Conservation (phyloP, 129 eudicot genomes). For the Dittrichia graveolens region DNA sequence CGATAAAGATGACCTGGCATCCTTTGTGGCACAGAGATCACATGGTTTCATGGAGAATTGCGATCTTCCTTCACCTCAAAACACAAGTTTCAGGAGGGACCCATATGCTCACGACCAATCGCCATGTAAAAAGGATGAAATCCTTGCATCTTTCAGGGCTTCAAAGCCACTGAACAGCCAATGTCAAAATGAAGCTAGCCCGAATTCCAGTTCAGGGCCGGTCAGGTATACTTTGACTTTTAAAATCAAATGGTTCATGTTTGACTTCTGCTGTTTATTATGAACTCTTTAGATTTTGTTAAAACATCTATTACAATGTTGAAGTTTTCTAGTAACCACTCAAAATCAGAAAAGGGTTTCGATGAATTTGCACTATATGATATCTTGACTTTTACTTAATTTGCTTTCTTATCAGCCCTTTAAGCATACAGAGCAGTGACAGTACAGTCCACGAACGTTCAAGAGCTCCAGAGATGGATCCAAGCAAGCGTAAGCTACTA, state of each 20-base stretch:
- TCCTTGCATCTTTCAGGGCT: constrained; percentile 24
- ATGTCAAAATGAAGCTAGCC: constrained; percentile 26
- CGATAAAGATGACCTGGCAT: constrained; percentile 75
- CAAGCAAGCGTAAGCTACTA: constrained; percentile 60
- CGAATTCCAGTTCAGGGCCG: constrained; percentile 33
- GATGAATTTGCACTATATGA: neutral
- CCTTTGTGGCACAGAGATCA: constrained; percentile 74
- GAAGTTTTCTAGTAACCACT: constrained; percentile 4
- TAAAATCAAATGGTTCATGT: constrained; percentile 12
- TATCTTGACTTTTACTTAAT: constrained; percentile 9
- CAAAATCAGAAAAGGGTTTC: neutral
- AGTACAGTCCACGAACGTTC: constrained; percentile 31
- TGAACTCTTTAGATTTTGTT: constrained; percentile 11
- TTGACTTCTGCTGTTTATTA: neutral
- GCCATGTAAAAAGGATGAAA: constrained; percentile 30
- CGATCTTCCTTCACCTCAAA: constrained; percentile 84
- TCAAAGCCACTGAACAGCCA: constrained; percentile 25
- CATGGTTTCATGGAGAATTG: constrained; percentile 71
- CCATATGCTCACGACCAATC: constrained; percentile 22
- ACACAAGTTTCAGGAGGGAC: constrained; percentile 36
- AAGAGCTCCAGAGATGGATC: constrained; percentile 38
- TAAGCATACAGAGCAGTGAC: constrained; percentile 31
- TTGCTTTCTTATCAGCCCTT: constrained; percentile 1
- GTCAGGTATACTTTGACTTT: constrained; percentile 43
- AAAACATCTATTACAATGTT: constrained; percentile 5